These are phyloP conservation scores for Pseudogymnoascus sp. DNA, from an alignment of 2,329 filamentous ascomycete genomes.

Conservation along the genomic window DNA sequence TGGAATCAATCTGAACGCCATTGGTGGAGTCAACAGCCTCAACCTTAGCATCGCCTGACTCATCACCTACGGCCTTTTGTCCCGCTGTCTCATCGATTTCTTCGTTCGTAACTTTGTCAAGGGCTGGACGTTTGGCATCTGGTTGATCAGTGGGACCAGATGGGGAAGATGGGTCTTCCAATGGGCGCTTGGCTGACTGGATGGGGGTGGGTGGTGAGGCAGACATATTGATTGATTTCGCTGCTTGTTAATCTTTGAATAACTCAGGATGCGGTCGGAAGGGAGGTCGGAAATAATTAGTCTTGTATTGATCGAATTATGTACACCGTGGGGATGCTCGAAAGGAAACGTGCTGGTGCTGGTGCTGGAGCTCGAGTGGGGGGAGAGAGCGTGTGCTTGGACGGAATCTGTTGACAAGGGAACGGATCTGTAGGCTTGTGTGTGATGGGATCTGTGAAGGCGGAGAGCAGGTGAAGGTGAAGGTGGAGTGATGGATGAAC, in stretches of 20 bases:
- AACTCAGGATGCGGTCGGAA: conserved; percentile 31
- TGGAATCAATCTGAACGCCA: conserved; percentile 40
- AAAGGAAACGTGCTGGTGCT: conserved; percentile 91
- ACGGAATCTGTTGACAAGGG: conserved; percentile 25
- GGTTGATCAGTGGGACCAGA: conserved; percentile 87
- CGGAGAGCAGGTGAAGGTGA: conserved; percentile 26
- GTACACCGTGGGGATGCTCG: conserved; percentile 78
- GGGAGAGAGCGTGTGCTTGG: conserved; percentile 28
- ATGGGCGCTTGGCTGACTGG: conserved; percentile 77
- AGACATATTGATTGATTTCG: conserved; percentile 56
- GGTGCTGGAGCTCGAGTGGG: conserved; percentile 23
- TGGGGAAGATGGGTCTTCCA: conserved; percentile 94
- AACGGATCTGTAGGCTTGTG: conserved; percentile 11
- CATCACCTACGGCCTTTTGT: conserved; percentile 31
- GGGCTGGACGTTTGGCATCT: conserved; percentile 90
- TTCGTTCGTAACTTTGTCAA: conserved; percentile 78
- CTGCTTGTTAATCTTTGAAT: conserved; percentile 28
- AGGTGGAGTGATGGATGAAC: conserved; percentile 28
- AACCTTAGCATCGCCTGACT: conserved; percentile 32
- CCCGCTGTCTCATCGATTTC: conserved; percentile 35
- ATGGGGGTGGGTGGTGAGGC: conserved; percentile 58
- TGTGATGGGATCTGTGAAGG: conserved; percentile 10
- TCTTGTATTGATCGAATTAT: conserved; percentile 56
- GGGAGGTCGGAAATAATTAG: conserved; percentile 39
- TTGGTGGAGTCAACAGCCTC: conserved; percentile 33